Evolutionary conservation across 164 flowering plant genomes (phyloP).

Genomic region (Nymphaea colorata): DNA sequence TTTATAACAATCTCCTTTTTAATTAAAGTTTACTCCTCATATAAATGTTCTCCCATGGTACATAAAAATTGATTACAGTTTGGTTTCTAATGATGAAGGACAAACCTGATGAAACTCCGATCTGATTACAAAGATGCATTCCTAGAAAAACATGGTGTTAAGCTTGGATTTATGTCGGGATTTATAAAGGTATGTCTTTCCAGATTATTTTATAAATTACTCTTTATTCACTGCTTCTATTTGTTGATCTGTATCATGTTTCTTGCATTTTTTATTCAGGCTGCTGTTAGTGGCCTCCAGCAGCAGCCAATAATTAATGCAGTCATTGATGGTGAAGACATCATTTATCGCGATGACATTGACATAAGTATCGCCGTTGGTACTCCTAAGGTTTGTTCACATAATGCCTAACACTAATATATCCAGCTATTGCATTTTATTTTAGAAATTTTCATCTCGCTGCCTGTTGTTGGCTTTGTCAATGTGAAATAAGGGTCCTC

Average conservation of each 20-base stretch:
- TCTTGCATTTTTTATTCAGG: conserved; percentile 30
- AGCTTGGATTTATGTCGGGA: conserved; percentile 93
- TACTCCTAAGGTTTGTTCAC: conserved; percentile 63
- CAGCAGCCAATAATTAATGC: conserved; percentile 82
- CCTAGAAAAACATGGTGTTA: conserved; percentile 89
- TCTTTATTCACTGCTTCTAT: too few species aligned
- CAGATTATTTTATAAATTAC: too few species aligned
- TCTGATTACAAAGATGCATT: conserved; percentile 94
- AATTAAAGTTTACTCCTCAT: too few species aligned
- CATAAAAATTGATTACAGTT: too few species aligned
- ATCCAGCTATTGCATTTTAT: too few species aligned
- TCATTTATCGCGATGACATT: conserved; percentile 76
- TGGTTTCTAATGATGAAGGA: conserved; percentile 34
- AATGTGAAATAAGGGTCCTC: too few species aligned
- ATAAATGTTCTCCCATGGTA: too few species aligned
- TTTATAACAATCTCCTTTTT: too few species aligned
- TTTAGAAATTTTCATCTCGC: too few species aligned
- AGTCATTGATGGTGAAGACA: conserved; percentile 94
- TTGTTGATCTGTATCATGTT: background rate
- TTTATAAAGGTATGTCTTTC: conserved; percentile 56
- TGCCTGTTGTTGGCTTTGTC: too few species aligned
- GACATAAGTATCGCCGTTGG: conserved; percentile 96
- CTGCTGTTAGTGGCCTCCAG: conserved; percentile 83
- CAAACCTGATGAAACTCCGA: conserved; percentile 95
- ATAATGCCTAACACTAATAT: background rate